phyloP scores from a whole-genome alignment of 805 yeast species.

The Wickerhamiella azymoides region DNA sequence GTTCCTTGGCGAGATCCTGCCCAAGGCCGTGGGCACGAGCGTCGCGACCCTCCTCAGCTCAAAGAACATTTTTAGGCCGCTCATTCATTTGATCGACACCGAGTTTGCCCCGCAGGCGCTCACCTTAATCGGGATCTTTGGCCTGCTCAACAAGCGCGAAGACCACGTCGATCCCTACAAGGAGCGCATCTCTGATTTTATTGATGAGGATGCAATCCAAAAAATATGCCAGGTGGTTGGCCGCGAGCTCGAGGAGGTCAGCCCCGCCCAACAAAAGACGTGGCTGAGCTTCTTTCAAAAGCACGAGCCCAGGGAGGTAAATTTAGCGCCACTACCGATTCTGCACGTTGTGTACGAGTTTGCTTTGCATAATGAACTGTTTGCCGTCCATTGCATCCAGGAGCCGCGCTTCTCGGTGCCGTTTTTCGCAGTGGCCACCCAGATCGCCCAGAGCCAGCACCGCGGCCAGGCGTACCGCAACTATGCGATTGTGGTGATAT shows the following conservation, averaged over 20 bases:
- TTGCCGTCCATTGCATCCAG: slow-evolving; percentile 21
- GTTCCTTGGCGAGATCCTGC: slow-evolving; percentile 15
- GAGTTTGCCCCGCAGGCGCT: slow-evolving; percentile 23
- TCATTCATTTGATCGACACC: slow-evolving; percentile 23
- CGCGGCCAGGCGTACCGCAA: slow-evolving; percentile 17
- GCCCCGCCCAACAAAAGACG: slow-evolving; percentile 7
- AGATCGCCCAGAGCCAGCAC: slow-evolving; percentile 21
- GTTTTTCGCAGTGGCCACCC: slow-evolving; percentile 23
- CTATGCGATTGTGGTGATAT: slow-evolving; percentile 23
- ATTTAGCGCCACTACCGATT: slow-evolving; percentile 9
- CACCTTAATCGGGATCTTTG: slow-evolving; percentile 25
- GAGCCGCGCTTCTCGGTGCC: slow-evolving; percentile 17
- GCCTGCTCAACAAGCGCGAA: slow-evolving; percentile 25
- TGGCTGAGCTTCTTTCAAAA: slow-evolving; percentile 5
- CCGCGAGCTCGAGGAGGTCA: slow-evolving; percentile 16
- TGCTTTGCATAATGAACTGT: slow-evolving; percentile 25
- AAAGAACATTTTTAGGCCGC: slow-evolving; percentile 27
- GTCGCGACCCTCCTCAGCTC: slow-evolving; percentile 24
- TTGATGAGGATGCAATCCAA: slow-evolving; percentile 26
- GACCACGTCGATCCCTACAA: slow-evolving; percentile 27
- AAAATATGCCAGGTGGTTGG: slow-evolving; percentile 21
- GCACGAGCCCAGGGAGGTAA: background rate
- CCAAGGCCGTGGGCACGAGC: slow-evolving; percentile 25
- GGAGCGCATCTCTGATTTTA: slow-evolving; percentile 27
- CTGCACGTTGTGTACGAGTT: slow-evolving; percentile 25